Evolutionary conservation across 2,329 filamentous ascomycete species (phyloP).

Genomic region (Colletotrichum limetticola): DNA sequence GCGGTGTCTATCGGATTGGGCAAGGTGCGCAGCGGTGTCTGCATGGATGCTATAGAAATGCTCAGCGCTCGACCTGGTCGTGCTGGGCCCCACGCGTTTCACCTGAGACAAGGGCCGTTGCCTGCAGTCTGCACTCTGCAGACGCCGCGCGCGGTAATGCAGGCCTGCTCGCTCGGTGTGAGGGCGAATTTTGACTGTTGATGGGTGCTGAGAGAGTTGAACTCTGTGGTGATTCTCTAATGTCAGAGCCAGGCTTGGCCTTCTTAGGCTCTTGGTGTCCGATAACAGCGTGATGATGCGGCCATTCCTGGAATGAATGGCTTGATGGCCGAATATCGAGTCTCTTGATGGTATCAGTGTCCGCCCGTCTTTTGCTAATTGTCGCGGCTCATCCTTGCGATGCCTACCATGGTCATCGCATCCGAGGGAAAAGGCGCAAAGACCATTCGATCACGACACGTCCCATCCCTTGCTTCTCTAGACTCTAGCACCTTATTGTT

Average conservation of each 20-base stretch:
- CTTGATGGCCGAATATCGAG: not conserved
- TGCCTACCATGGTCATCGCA: not conserved
- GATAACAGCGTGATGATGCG: conserved; percentile 3
- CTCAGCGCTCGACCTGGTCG: conserved; percentile 16
- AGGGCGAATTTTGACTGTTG: not conserved
- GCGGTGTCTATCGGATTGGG: not conserved
- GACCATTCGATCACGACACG: not conserved
- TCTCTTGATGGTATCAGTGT: not conserved
- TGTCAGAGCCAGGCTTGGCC: not conserved
- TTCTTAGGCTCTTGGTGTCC: not conserved
- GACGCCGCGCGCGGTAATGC: conserved; percentile 23
- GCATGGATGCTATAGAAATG: conserved; percentile 4
- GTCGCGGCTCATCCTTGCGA: not conserved
- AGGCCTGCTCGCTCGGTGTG: not conserved
- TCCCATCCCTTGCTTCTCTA: not conserved
- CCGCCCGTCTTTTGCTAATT: not conserved
- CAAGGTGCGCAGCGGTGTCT: not conserved
- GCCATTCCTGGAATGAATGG: not conserved
- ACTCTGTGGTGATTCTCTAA: not conserved
- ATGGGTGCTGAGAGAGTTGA: not conserved
- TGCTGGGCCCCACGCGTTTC: conserved; percentile 16
- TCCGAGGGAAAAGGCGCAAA: not conserved
- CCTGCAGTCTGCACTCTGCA: not conserved
- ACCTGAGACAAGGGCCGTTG: conserved; percentile 32
- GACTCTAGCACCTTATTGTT: not conserved